Percentiles rank a stretch among this genome's conserved stretches.
Conservation (phyloP, 805 yeast genomes). For the Teunomyces panamensis region DNA sequence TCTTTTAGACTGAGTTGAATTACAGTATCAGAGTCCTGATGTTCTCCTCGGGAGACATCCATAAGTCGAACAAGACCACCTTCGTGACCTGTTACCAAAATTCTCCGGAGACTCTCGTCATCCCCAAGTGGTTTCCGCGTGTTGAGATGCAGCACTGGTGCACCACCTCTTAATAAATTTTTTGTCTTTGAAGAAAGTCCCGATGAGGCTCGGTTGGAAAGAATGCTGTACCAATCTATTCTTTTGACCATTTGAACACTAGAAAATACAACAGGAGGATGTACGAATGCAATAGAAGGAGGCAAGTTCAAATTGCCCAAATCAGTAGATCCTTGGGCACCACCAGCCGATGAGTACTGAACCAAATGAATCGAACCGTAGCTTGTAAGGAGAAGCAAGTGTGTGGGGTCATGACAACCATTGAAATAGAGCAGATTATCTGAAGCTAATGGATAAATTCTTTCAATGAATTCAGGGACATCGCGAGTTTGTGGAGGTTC, state of each 20-base stretch:
- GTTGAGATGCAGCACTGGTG: constrained; percentile 46
- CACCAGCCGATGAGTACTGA: constrained; percentile 43
- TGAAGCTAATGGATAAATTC: constrained; percentile 29
- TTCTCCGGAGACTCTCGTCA: constrained; percentile 41
- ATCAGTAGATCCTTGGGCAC: constrained; percentile 17
- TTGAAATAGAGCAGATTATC: constrained; percentile 66
- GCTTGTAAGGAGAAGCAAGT: constrained; percentile 55
- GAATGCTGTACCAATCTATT: constrained; percentile 77
- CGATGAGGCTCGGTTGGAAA: constrained; percentile 33
- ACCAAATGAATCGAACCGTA: constrained; percentile 66
- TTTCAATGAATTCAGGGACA: constrained; percentile 22
- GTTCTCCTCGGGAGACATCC: constrained; percentile 79
- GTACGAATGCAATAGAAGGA: constrained; percentile 72
- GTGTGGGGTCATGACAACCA: constrained; percentile 76
- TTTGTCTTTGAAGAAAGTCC: constrained; percentile 42
- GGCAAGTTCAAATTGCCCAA: constrained; percentile 57
- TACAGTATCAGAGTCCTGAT: constrained; percentile 27
- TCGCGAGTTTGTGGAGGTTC: constrained; percentile 13
- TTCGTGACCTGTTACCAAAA: constrained; percentile 80
- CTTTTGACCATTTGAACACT: constrained; percentile 52
- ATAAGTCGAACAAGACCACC: constrained; percentile 80
- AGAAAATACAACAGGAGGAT: constrained; percentile 64
- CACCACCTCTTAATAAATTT: constrained; percentile 74
- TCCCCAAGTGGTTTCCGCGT: constrained; percentile 29
- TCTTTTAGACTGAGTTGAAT: constrained; percentile 34